These are phyloP conservation scores for Eutypa lata DNA, from an alignment of 2,329 filamentous ascomycete species.

Conservation along the genomic window DNA sequence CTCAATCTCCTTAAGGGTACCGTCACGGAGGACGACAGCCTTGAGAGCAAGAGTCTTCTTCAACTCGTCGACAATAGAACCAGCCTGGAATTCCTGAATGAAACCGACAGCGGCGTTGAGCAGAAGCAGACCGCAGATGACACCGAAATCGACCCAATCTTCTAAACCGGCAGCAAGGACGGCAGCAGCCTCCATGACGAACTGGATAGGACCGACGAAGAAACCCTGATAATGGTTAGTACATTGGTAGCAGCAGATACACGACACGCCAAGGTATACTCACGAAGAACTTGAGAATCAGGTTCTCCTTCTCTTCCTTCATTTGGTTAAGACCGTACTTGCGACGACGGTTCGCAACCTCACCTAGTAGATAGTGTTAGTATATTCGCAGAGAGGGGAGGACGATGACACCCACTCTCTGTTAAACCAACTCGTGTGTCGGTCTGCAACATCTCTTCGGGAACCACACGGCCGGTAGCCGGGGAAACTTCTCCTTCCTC, in stretches of 20 bases:
- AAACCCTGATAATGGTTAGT: constrained; percentile 44
- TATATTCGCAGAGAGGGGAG: constrained; percentile 46
- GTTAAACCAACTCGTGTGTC: constrained; percentile 71
- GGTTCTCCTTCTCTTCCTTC: constrained; percentile 86
- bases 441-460: constrained; percentile 76
- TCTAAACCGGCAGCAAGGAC: constrained; percentile 78
- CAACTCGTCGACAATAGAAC: constrained; percentile 84
- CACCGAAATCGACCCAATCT: constrained; percentile 92
- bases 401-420: constrained; percentile 54
- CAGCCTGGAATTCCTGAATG: constrained; percentile 85
- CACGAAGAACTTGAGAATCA: constrained; percentile 73
- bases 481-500: constrained; percentile 54
- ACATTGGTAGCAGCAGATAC: not conserved
- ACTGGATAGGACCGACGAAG: constrained; percentile 87
- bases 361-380: constrained; percentile 13
- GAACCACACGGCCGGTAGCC: constrained; percentile 53
- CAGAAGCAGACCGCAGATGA: constrained; percentile 78
- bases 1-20: constrained; percentile 73
- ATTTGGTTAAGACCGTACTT: constrained; percentile 83
- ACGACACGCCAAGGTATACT: constrained; percentile 22
- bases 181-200: constrained; percentile 88
- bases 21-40: constrained; percentile 82
- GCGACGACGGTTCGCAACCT: constrained; percentile 44
- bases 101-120: constrained; percentile 87
- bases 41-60: constrained; percentile 89